Evolutionary conservation across 2,329 filamentous ascomycete genomes (phyloP), one percentile per base, ranked within the genome.

Genomic region (Stagonosporopsis vannaccii): DNA sequence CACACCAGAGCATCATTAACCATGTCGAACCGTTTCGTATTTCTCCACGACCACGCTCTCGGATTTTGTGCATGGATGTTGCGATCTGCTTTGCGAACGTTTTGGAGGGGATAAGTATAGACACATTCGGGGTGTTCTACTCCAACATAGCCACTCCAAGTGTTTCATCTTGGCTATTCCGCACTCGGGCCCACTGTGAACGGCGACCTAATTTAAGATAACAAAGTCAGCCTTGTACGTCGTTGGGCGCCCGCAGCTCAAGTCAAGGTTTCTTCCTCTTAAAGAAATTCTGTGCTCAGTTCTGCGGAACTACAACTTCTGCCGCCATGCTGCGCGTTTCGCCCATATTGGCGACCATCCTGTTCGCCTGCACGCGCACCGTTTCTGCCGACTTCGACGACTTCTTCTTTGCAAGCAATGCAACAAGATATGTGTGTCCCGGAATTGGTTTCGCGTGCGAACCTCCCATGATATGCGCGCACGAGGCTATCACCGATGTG

Each of bases 371-470:
- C 17, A 25, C 36, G n/a, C 32, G 36, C 8, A 6, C 39, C 6
- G 43, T 44, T 5, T 48, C 37, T 12, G 48, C 54, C 13, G 47
- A 48, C 22, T 65, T 59, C 41, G 50, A 62, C 28, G 23, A 59
- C 6, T 62, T 66, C 45, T 59, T 51, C 43, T 66, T 63, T 22
- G 23, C 63, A 17, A 56, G 50, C 23, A 46, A 63, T 20, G 54
- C 48, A 8, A 52, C 61, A 9, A 32, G 51, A 5, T 66, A 50
- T 41, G 36, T 41, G 8, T 66, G 61, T 36, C 45, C 51, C 5
- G 54, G 40, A 4, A 46, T 60, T 26, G 13, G 41, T 0, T 63
- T 53, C 25, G 32, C 32, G 2, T 66, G 63, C 44, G 26, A 28
- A n/a, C 44, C 63, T 11, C 63, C 63, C 1, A 41, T 43, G 35